Conservation (phyloP, 805 yeast genomes). For the Candida nanaspora region DNA sequence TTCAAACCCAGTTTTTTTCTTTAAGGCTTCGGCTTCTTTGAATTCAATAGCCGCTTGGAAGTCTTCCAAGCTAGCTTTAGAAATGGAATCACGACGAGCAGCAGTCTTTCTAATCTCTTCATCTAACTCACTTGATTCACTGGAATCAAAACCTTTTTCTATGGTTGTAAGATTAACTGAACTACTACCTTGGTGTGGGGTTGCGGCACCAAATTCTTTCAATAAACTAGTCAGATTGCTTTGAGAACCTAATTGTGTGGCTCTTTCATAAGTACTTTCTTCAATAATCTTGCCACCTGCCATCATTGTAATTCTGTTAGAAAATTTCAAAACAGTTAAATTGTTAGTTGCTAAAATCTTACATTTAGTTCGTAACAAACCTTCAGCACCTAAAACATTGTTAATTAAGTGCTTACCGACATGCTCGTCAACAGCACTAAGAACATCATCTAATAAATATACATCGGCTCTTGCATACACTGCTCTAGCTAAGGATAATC, state of each 20-base stretch:
- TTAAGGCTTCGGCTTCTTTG: slow-evolving; percentile 30
- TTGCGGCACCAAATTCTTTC: slow-evolving; percentile 51
- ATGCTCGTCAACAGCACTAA: slow-evolving; percentile 94
- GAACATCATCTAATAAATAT: slow-evolving; percentile 80
- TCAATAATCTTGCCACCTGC: slow-evolving; percentile 63
- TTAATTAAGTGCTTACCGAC: slow-evolving; percentile 81
- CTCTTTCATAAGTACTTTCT: slow-evolving; percentile 50
- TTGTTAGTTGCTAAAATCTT: slow-evolving; percentile 82
- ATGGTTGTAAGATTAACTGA: slow-evolving; percentile 7
- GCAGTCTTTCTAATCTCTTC: slow-evolving; percentile 23
- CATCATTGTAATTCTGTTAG: slow-evolving; percentile 63
- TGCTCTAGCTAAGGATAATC: slow-evolving; percentile 87
- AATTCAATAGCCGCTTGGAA: slow-evolving; percentile 27
- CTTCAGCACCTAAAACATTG: slow-evolving; percentile 75
- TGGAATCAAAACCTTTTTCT: slow-evolving; percentile 10
- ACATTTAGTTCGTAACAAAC: slow-evolving; percentile 68
- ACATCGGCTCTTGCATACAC: slow-evolving; percentile 89
- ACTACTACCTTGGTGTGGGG: slow-evolving; percentile 10
- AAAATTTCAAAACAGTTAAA: slow-evolving; percentile 71
- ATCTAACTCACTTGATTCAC: slow-evolving; percentile 10
- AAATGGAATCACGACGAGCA: slow-evolving; percentile 34
- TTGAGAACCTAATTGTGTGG: slow-evolving; percentile 23
- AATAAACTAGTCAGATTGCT: slow-evolving; percentile 50
- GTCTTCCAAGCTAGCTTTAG: slow-evolving; percentile 55
- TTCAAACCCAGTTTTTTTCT: slow-evolving; percentile 38